Evolutionary conservation across 768 basidiomycete genomes (phyloP), one percentile per base, ranked within the genome.

Genomic region (Amanita rubescens): DNA sequence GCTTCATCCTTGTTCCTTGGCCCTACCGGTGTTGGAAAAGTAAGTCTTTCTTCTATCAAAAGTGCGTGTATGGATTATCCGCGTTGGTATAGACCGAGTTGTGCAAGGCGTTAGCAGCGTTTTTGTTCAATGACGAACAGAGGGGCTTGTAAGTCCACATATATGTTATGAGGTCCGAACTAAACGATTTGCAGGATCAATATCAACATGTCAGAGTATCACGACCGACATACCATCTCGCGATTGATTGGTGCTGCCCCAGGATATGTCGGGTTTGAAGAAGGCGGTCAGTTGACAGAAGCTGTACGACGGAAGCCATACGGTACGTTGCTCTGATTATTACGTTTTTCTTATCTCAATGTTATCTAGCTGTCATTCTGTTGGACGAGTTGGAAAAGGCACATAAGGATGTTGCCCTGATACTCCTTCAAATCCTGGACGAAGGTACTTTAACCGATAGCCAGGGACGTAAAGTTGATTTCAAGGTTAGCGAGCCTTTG

Each of bases 341-440:
- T n/a, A n/a, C n/a, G n/a, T n/a, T n/a, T n/a, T n/a, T n/a, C 9
- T 34, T 24, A 35, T 58, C 19, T 10, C 38, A 35, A 35, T 59
- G n/a, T 27, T 30, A 19, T 17, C 8, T 49, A 79, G 85, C 84
- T 58, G 89, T 92, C 45, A 75, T 92, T 35, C 73, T 91, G 51
- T 82, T 92, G 52, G 88, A 91, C 62, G 90, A 91, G 66, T 78
- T 96, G 55, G 94, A 96, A 71, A 96, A 96, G 67, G 93, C 92
- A 0, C 93, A 94, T 69, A 91, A 90, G 80, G 92, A 94, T 62
- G 90, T 96, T 22, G 78, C 89, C 0, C 88, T 94, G 82, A 90
- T 94, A 56, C 73, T 95, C 17, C 75, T 95, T 2, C 93, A 95
- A 65, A 87, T 96, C 43, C 76, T 96, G 11, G 92, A 96, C 58